phyloP scores from a whole-genome alignment of 495 filamentous ascomycete genomes.

The Xylaria acuta region DNA sequence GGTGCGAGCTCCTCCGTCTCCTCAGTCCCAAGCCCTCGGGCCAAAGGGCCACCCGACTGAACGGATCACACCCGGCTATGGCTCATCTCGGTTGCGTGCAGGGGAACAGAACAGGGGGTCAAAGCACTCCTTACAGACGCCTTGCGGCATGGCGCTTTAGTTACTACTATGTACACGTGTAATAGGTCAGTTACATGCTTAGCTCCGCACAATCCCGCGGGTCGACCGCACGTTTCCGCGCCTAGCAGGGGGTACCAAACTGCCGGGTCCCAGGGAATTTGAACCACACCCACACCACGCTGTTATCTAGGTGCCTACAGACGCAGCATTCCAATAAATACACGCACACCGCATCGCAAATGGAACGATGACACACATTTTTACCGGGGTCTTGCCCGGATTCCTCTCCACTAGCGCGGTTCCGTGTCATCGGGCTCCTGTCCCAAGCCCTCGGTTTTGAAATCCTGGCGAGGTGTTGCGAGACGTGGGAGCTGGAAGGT shows the following conservation, averaged over 20 bases:
- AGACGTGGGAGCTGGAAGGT: background rate
- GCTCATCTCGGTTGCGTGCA: background rate
- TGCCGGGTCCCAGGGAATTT: background rate
- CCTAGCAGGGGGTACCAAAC: constrained; percentile 11
- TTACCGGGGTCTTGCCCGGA: background rate
- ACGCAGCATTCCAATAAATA: background rate
- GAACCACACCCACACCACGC: background rate
- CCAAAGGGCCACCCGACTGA: background rate
- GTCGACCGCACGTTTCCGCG: background rate
- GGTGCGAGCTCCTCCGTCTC: background rate
- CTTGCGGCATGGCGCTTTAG: background rate
- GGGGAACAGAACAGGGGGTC: background rate
- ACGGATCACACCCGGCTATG: background rate
- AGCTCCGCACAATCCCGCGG: background rate
- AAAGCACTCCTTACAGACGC: background rate
- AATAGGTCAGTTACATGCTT: background rate
- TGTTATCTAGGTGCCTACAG: background rate
- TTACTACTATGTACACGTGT: background rate
- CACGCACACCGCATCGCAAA: constrained; percentile 13
- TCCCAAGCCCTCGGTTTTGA: constrained; percentile 7
- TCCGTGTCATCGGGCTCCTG: background rate
- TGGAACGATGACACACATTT: background rate
- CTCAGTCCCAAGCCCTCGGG: constrained; percentile 5
- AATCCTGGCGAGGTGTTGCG: background rate
- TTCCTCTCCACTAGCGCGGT: background rate